phyloP scores from a whole-genome alignment of 2,329 filamentous ascomycete genomes.

The Xylariaceae sp. region DNA sequence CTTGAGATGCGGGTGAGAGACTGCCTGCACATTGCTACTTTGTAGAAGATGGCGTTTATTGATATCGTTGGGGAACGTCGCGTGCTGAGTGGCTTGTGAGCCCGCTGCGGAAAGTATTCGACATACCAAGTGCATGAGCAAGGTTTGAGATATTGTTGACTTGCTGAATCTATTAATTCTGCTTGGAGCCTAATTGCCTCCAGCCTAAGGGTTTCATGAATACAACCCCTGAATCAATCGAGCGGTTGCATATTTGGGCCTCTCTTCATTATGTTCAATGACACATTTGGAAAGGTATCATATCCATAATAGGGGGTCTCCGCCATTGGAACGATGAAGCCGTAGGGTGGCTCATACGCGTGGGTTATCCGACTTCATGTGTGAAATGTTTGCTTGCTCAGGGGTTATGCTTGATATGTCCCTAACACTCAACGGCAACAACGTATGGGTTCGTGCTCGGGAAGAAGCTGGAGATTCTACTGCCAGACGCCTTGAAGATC shows the following conservation, averaged over 20 bases:
- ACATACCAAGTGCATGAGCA: background rate
- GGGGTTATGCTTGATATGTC: background rate
- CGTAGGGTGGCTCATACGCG: background rate
- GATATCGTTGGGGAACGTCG: background rate
- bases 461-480: background rate
- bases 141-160: background rate
- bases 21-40: too few relatives aligned
- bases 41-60: background rate
- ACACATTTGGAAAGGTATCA: background rate
- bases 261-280: background rate
- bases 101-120: background rate
- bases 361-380: background rate
- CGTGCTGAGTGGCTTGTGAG: background rate
- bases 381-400: background rate
- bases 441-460: background rate
- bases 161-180: background rate
- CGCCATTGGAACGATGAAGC: background rate
- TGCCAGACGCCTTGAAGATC: background rate
- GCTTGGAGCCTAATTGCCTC: background rate
- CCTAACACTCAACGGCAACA: background rate
- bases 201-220: background rate
- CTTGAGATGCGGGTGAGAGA: too few relatives aligned
- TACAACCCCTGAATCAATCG: background rate
- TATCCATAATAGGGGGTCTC: background rate
- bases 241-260: background rate